Conservation (phyloP, 2,329 filamentous ascomycete species). For the Microsporum ferrugineum region DNA sequence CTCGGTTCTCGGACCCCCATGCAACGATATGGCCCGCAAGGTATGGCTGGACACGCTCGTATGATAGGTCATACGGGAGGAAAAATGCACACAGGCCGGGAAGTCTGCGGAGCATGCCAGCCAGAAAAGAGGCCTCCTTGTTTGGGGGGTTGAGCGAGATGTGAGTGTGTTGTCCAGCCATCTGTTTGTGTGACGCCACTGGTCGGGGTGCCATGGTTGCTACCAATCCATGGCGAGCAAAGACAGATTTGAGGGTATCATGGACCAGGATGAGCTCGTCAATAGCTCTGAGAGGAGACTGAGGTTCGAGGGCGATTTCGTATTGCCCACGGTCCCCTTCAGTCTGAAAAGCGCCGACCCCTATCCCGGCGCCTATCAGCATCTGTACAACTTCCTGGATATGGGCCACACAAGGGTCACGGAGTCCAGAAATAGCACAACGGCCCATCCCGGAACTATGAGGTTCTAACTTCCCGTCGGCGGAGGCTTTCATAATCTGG, state of each 20-base stretch:
- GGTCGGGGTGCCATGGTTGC: constrained; percentile 17
- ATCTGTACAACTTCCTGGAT: neutral
- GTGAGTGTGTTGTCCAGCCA: constrained; percentile 12
- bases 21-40: constrained; percentile 9
- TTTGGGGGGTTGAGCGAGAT: constrained; percentile 12
- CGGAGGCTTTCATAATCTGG: neutral
- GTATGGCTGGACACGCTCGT: constrained; percentile 8
- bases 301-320: constrained; percentile 14
- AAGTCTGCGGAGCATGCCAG: constrained; percentile 10
- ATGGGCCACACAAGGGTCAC: constrained; percentile 3
- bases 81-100: constrained; percentile 10
- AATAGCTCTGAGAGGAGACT: constrained; percentile 14
- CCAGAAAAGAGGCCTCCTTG: constrained; percentile 11
- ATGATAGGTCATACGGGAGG: constrained; percentile 13
- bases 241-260: constrained; percentile 11
- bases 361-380: constrained; percentile 4
- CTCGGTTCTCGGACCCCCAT: constrained; percentile 16
- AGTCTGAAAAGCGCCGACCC: constrained; percentile 12
- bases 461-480: neutral
- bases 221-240: constrained; percentile 12
- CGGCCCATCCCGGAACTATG: neutral
- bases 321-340: constrained; percentile 14
- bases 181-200: neutral
- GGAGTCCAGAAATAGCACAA: neutral
- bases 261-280: constrained; percentile 15